Evolutionary conservation across 169 alveolate genomes (phyloP), one percentile per base, ranked within the genome.

Genomic region (Cryptosporidium bovis): DNA sequence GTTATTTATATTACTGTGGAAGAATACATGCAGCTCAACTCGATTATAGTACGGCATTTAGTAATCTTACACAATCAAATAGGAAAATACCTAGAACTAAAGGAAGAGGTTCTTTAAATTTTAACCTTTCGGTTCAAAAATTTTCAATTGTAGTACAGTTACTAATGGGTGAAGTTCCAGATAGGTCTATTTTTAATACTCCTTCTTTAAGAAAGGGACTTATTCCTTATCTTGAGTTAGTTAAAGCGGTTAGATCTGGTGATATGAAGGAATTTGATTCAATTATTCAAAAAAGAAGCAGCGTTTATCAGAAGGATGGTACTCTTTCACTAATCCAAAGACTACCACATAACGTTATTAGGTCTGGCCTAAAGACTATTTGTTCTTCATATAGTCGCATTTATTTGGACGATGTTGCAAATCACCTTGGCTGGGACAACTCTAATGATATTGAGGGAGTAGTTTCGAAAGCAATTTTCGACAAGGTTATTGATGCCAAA

Each of bases 91-190:
- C 99, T 10, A 99, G 96, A 82, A 90, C 83, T 36, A 92, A 92
- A 50, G 93, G 95, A 1, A 99, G 96, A 33, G 90, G 91, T 44
- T 97, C 97, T 24, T 96, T 97, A 91, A 95, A 96, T 83, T 84
- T 94, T 34, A 90, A 92, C n/a, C 85, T 55, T 13, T 93, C 93
- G 91, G 98, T 94, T 13, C 90, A 95, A 66, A 97, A 97, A 92
- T 93, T 96, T 92, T 93, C 97, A 13, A 95, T 97, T 16, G 95
- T 97, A 10, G 98, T 96, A 3, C 97, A 96, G 82, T 91, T 97
- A 67, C 91, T 97, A 48, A 97, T 97, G 99, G 99, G 99, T 0
- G 99, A 97, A 83, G 96, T 97, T 24, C 99, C 99, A 5, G 97
- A 95, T 69, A 91, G 98, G n/a, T 93, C 96, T 31, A 91, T 93